Conservation (phyloP, 2,329 filamentous ascomycete species). For the Aspergillus niger region DNA sequence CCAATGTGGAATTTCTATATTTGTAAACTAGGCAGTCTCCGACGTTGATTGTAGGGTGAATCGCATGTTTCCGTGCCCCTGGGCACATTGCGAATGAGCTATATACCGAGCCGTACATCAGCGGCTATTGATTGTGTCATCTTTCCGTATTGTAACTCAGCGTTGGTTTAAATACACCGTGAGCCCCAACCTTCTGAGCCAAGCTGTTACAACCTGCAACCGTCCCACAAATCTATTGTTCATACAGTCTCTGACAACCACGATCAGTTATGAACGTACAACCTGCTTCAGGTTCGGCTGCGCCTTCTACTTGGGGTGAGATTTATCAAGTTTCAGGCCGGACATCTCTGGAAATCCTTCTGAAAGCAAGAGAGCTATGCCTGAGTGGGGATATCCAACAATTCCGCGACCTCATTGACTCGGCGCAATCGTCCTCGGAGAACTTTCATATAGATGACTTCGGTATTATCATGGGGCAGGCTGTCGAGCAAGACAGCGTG, state of each 20-base stretch:
- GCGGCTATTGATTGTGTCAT: neutral
- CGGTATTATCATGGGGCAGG: conserved; percentile 22
- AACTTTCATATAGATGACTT: conserved; percentile 23
- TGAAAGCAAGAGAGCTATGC: neutral
- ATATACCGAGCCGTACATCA: neutral
- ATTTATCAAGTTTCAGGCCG: neutral
- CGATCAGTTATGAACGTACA: too few relatives aligned
- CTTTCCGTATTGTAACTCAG: neutral
- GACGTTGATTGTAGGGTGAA: neutral
- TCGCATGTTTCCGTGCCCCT: neutral
- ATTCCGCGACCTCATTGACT: conserved; percentile 13
- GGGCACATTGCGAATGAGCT: neutral
- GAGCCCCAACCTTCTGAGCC: neutral
- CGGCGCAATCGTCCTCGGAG: conserved; percentile 1
- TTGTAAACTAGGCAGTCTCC: neutral
- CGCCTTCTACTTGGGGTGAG: neutral
- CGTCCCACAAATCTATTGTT: neutral
- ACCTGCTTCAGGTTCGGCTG: neutral
- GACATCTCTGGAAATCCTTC: neutral
- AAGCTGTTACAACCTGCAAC: neutral
- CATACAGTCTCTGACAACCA: neutral
- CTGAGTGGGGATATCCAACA: conserved; percentile 4
- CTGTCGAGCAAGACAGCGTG: conserved; percentile 19
- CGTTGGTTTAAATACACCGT: neutral
- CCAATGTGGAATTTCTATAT: neutral